Evolutionary conservation across 257 asterid genomes (phyloP), one percentile per base, ranked within the genome.

Genomic region (Nicotiana obtusifolia): DNA sequence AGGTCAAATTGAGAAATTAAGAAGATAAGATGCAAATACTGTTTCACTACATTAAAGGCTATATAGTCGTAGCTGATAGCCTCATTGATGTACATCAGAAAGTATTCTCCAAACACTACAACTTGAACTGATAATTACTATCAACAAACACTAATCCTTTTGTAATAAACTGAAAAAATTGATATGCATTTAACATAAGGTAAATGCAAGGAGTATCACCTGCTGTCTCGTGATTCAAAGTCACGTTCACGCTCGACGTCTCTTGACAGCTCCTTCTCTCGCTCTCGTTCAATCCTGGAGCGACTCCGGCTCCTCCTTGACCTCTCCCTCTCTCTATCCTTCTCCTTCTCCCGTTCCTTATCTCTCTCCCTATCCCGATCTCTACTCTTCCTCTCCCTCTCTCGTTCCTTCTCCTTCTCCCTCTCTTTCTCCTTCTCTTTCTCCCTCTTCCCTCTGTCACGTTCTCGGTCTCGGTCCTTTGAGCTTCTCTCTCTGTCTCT

Each of bases 221-320:
- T 95, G 98, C 87, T 90, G 37, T 96, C 98, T 66, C 90, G 84
- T 64, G 77, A 61, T 80, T 89, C 92, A 7, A 84, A 59, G 82
- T 92, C 97, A 7, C 95, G 94, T 86, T 93, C 98, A 67, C 87
- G 89, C 76, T 90, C 80, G 41, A 22, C 10, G 5, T 26, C 97
- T 85, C 90, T 87, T 75, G 84, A 4, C 89, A 84, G 49, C 49
- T 93, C 97, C 85, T 73, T 87, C 88, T 93, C 98, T 83, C 88
- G 24, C 76, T 67, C 57, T 3, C 88, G 95, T 11, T 88, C 94
- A 76, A 86, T 85, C 86, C 87, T 84, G 0, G 97, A 89, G 37
- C 92, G 91, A 85, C 98, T 94, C 78, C 92, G 81, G 73, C 98
- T 93, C 88, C 98, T 93, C 88, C 98, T 90, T 16, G 89, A 82